phyloP scores from a whole-genome alignment of 2,329 filamentous ascomycete species.

The Pochonia chlamydosporia region DNA sequence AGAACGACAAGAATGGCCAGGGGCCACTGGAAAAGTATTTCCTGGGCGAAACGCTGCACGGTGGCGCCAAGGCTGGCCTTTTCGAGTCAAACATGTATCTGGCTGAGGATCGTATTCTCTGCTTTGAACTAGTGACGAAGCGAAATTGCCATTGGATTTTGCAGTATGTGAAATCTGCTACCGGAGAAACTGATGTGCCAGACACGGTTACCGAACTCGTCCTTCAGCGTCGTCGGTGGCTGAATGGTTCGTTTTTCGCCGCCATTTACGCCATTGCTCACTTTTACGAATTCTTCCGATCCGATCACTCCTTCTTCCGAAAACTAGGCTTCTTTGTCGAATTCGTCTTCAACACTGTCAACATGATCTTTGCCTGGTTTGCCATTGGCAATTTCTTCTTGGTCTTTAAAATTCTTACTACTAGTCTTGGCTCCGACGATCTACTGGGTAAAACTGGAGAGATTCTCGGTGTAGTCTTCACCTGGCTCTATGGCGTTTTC shows the following conservation, averaged over 20 bases:
- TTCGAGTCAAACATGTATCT: slow-evolving; percentile 99
- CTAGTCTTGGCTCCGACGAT: slow-evolving; percentile 63
- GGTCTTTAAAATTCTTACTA: slow-evolving; percentile 94
- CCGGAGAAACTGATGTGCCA: slow-evolving; percentile 93
- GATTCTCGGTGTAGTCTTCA: slow-evolving; percentile 82
- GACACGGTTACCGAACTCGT: slow-evolving; percentile 93
- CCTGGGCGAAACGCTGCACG: slow-evolving; percentile 91
- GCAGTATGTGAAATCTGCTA: slow-evolving; percentile 97
- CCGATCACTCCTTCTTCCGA: slow-evolving; percentile 78
- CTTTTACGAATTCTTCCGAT: slow-evolving; percentile 94
- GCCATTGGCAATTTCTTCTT: slow-evolving; percentile 98
- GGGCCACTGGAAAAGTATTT: slow-evolving; percentile 97
- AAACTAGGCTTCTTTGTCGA: slow-evolving; percentile 90
- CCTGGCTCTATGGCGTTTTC: slow-evolving; percentile 91
- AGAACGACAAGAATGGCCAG: slow-evolving; percentile 92
- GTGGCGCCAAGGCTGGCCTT: slow-evolving; percentile 83
- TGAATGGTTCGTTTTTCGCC: slow-evolving; percentile 98
- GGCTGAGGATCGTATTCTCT: slow-evolving; percentile 96
- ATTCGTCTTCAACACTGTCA: slow-evolving; percentile 89
- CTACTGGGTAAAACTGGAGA: slow-evolving; percentile 73
- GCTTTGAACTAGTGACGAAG: slow-evolving; percentile 96
- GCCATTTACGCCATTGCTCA: slow-evolving; percentile 92
- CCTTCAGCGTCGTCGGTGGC: slow-evolving; percentile 89
- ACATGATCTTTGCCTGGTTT: slow-evolving; percentile 99
- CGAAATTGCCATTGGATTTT: slow-evolving; percentile 96